Evolutionary conservation across 1,284 basidiomycete genomes (phyloP).

Genomic region (Sporisorium exsertum): DNA sequence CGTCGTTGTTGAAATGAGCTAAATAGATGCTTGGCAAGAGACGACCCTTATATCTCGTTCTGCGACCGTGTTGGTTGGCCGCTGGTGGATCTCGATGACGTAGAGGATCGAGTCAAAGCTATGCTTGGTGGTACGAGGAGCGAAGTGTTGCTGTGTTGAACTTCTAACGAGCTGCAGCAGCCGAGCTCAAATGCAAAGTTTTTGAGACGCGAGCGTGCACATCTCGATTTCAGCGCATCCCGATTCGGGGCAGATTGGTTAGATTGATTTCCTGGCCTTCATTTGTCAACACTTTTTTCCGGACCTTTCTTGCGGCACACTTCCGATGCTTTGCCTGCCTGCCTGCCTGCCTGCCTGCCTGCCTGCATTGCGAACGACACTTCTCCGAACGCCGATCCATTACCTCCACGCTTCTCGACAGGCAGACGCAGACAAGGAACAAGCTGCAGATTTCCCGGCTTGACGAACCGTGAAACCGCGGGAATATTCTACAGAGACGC

Average conservation of each 20-base stretch:
- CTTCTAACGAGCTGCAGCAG: background rate
- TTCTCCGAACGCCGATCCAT: too few relatives aligned
- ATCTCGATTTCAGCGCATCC: background rate
- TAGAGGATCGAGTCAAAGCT: background rate
- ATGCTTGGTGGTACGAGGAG: background rate
- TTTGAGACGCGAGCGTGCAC: background rate
- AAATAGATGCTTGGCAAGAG: background rate
- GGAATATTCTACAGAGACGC: background rate
- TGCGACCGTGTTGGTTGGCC: too few relatives aligned
- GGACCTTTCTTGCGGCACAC: too few relatives aligned
- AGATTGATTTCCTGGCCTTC: background rate
- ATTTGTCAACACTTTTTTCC: background rate
- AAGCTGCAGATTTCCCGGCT: background rate
- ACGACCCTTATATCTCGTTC: background rate
- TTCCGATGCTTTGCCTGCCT: too few relatives aligned
- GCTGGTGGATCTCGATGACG: background rate
- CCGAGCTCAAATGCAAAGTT: background rate
- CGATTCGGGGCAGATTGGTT: background rate
- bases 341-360: too few relatives aligned
- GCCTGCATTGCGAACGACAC: too few relatives aligned
- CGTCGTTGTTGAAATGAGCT: too few relatives aligned
- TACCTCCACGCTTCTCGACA: background rate
- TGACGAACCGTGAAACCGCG: background rate
- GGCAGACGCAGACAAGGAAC: background rate
- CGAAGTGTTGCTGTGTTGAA: conserved; percentile 2